Evolutionary conservation across 2,329 filamentous ascomycete genomes (phyloP), one percentile per base, ranked within the genome.

Genomic region (Metarhizium robertsii): DNA sequence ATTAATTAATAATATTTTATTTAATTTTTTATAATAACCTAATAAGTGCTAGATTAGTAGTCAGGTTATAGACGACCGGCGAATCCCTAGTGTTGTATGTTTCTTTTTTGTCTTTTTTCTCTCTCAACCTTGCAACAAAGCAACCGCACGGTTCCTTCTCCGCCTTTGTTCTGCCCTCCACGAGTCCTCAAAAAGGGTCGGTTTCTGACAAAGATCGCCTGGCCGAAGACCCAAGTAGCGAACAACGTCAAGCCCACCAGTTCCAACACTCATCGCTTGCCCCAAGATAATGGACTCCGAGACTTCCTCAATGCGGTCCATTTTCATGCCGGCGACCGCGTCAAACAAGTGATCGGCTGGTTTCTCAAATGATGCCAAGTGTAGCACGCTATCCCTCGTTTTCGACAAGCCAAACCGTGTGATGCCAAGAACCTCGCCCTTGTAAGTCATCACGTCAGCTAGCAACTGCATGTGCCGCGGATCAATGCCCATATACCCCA

Each of bases 201-300:
- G 43, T 14, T 46, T 46, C 43, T 46, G 2, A 6, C 18, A 25
- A n/a, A 46, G 3, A 13, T 46, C n/a, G 10, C 7, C 13, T 10
- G 83, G 77, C 47, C 75, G 75, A 58, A 94, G 79, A 59, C 86
- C 86, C 59, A 97, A 71, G 58, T 83, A 79, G 49, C 91, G 76
- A 3, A 96, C 87, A 20, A 97, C 88, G 67, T 94, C 86, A 79
- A 96, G 92, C 2, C 89, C 87, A 5, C 94, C 94, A 0, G 94
- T 97, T 6, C 94, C 94, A 40, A 97, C 78, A 49, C 82, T 83
- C 81, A 97, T 94, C 46, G 86, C 91, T 77, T 96, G 92, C 14
- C 94, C 94, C 86, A 96, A 94, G 67, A 99, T 99, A 67, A 99
- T 97, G 72, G 91, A 94, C 74, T 99, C 94, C 54, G 84, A 88